Evolutionary conservation across 129 eudicot genomes (phyloP), one percentile per base, ranked within the genome.

Genomic region (Kitagawia praeruptora): DNA sequence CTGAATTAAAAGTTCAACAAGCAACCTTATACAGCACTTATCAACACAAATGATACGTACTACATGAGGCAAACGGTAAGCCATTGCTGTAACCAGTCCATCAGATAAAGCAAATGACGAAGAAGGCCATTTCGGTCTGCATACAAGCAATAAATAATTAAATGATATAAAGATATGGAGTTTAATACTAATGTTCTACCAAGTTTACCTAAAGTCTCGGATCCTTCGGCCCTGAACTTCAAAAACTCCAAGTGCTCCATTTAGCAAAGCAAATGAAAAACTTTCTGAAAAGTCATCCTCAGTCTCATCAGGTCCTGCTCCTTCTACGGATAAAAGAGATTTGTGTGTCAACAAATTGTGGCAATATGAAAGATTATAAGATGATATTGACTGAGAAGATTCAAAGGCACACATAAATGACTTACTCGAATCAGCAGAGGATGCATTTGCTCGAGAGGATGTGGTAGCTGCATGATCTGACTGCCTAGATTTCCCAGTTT

Each of bases 91-190:
- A 53, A 92, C 85, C 85, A 90, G 78, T 76, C 97, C 96, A 84
- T 95, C 99, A 19, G 97, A 85, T 85, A 94, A 71, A 75, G 88
- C 91, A 83, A 95, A 92, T 16, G 99, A 89, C 44, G 96, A 82
- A 38, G 96, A 84, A 69, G 99, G 99, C 99, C 99, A 95, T 83
- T 95, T 95, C n/a, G 99, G 99, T 89, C 99, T 95, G 94, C 58
- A 84, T 70, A 78, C 27, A 76, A 66, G 38, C 40, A 48, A 86
- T 54, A 74, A 75, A 75, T 74, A 23, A 31, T 73, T 54, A 49
- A 63, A 80, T 41, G 61, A 75, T 42, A 54, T 40, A 44, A 14
- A n/a, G n/a, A 70, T 19, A 61, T 54, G 47, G 58, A 58, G 37
- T 31, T 34, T 38, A 2, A 15, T 66, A 28, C 74, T 54, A 75